Base-by-base conservation (phyloP, 2,329 filamentous ascomycete genomes). In the Simplicillium aogashimaense region DNA sequence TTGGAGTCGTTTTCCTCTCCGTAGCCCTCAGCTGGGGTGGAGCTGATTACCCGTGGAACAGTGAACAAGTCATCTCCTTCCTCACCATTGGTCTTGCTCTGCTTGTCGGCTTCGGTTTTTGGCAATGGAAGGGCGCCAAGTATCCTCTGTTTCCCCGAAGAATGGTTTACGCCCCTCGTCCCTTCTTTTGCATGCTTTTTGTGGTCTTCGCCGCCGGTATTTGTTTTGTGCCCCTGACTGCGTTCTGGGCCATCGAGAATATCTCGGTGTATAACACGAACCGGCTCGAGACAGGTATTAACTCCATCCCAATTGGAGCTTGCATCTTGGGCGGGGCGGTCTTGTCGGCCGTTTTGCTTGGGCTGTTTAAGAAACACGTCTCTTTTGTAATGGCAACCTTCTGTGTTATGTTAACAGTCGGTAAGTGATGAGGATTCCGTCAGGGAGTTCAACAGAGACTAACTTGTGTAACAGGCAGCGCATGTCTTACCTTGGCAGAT, bases 331-430 rank as follows among this genome's bases (percentile, higher is more conserved):
- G 58, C 29, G 81, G 81, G 11, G 78, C 78, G 17, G 69, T 71
- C 40, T 63, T 80, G 45, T 69, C 74, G 3, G 64, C 83, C 2
- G 64, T 67, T 45, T 60, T 81, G 3, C 63, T 84, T 17, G 74
- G 72, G 16, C 55, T 72, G 7, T 69, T 76, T 42, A 81, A 77
- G 48, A 72, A 72, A 42, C 65, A 69, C 44, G 61, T 84, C 36
- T 68, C 83, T 59, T 70, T 82, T 38, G 57, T 67, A 25, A 84
- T 83, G 80, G 84, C 81, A 1, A 77, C 75, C 15, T 76, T 74
- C 18, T 75, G 67, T 48, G 76, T 74, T 29, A 65, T 70, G 3
- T 58, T 81, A 42, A 61, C 74, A 2, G 57, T 69, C 16, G 70
- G 68, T 1, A 16, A n/a, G 15, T n/a, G 10, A 33, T n/a, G 31